Conservation (phyloP, 805 yeast genomes). For the Kodamaea fukazawae region DNA sequence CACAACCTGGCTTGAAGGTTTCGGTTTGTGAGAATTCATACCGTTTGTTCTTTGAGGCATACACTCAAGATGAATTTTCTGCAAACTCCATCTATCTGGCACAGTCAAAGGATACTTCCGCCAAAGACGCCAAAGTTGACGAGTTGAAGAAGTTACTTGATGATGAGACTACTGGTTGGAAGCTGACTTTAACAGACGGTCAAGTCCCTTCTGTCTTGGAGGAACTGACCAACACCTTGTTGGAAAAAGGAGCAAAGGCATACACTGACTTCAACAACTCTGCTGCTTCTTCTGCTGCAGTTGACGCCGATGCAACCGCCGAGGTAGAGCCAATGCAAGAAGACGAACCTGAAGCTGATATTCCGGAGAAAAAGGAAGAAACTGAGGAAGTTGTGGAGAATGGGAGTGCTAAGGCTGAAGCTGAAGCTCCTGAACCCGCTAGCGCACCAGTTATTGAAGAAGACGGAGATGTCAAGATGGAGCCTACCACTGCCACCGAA, state of each 20-base stretch:
- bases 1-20: constrained; percentile 70
- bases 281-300: constrained; percentile 11
- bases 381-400: background rate
- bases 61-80: constrained; percentile 75
- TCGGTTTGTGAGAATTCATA: constrained; percentile 77
- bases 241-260: constrained; percentile 39
- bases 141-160: constrained; percentile 41
- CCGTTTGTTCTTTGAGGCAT: constrained; percentile 75
- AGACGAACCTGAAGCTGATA: constrained; percentile 6
- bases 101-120: constrained; percentile 24
- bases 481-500: background rate
- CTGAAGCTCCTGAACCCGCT: background rate
- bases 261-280: constrained; percentile 14
- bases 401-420: background rate
- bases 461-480: background rate
- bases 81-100: constrained; percentile 52
- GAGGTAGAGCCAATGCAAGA: constrained; percentile 7
- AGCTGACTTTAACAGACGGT: constrained; percentile 40
- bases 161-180: constrained; percentile 56
- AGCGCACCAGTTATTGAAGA: too few relatives aligned
- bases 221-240: constrained; percentile 31
- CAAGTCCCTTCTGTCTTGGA: constrained; percentile 30
- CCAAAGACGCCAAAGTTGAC: constrained; percentile 29
- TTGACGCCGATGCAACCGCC: constrained; percentile 9
- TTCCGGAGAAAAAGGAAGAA: constrained; percentile 6